Evolutionary conservation across 148 eudicot species (phyloP), one percentile per base, ranked within the genome.

Genomic region (Oxyria digyna): DNA sequence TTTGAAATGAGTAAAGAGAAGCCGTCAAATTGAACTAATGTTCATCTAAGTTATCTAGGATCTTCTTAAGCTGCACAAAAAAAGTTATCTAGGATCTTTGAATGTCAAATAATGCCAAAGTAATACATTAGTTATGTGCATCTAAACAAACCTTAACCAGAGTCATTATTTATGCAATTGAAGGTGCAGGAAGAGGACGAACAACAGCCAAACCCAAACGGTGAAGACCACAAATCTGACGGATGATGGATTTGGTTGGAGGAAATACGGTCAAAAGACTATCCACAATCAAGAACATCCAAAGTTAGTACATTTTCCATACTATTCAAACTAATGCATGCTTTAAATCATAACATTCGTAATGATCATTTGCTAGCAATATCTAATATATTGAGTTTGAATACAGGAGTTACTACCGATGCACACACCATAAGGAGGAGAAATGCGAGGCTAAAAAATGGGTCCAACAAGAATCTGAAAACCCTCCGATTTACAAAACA

Each of bases 361-460:
- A n/a, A n/a, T n/a, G 6, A 35, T 35, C 38, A 35, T 35, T 35
- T 35, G 38, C 6, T 35, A 2, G 3, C 38, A 3, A 35, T 35
- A 35, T 35, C 38, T 35, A 35, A 35, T n/a, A 35, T 35, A 4
- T 15, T 23, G 59, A 52, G 13, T 52, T 21, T 41, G 35, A 20
- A 73, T 77, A 78, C 82, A 86, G 96, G 80, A 78, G 78, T 52
- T 89, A 89, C 74, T 89, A 71, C 26, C 82, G 91, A 69, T 89
- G 96, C 81, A 89, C 85, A 24, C 84, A 86, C 82, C 85, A 81
- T 72, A 54, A 17, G 37, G 89, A 86, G 7, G 87, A 82, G 63
- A 73, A 76, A 0, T 88, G 91, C 77, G 74, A 17, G 68, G 86
- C 84, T 37, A 80, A 77, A 18, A 83, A 83, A 52, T 83, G 81